Base-by-base conservation (phyloP, 495 filamentous ascomycete species). In the Penicillium coprophilum region DNA sequence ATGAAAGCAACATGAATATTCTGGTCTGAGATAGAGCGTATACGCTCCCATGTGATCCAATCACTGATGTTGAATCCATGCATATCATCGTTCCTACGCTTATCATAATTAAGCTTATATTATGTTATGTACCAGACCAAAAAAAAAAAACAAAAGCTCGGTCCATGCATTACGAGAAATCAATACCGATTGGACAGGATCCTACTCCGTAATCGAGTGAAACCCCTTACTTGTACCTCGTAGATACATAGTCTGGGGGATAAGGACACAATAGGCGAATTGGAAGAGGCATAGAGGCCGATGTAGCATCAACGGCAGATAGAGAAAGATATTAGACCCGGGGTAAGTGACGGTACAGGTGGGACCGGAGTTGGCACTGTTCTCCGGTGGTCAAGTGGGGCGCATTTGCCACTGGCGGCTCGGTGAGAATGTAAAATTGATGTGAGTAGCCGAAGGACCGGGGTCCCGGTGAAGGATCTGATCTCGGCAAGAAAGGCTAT, bases 81-180 rank as follows among this genome's bases (percentile, higher is more conserved):
- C n/a, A n/a, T n/a, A n/a, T n/a, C n/a, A n/a, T n/a, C n/a, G n/a
- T n/a, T n/a, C n/a, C n/a, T n/a, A n/a, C n/a, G 28, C 41, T 46
- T 46, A 36, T 54, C 30, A 11, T 2, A 19, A 38, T 36, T 54
- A 54, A 54, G 51, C 27, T 54, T 46, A 46, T 46, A 13, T 36
- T 21, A 23, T 17, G n/a, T 1, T 27, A 10, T 17, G n/a, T 38
- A 17, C 47, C 31, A 11, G 31, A 50, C 17, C n/a, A 17, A 39
- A 23, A 13, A 13, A 24, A 15, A 15, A 2, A 12, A 24, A 15
- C 8, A 2, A 12, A n/a, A 31, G n/a, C n/a, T 20, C 2, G 23
- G 13, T n/a, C n/a, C 34, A 24, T 23, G 23, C 2, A 19, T 6
- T 27, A n/a, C n/a, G n/a, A n/a, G 49, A 17, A 24, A 41, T 24